Evolutionary conservation across 352 stramenopile species (phyloP).

Genomic region (Phytophthora lateralis): DNA sequence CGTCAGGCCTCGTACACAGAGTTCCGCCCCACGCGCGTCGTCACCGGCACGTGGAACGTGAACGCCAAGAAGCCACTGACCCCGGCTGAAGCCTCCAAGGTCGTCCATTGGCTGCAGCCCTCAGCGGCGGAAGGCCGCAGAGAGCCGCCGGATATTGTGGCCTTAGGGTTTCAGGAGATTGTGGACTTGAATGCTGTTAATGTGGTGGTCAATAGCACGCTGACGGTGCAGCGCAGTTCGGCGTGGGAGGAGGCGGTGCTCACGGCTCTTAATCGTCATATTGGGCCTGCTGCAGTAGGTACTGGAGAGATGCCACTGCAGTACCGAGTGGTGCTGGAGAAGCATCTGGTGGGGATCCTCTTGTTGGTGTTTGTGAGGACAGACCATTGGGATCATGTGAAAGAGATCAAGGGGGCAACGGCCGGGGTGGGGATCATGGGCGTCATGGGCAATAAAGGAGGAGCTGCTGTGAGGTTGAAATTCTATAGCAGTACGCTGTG

Average conservation of each 20-base stretch:
- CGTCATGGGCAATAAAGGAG: conserved; percentile 99
- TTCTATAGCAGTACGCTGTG: conserved; percentile 99
- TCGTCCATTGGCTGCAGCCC: conserved; percentile 73
- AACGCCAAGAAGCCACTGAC: conserved; percentile 98
- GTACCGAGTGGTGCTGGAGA: conserved; percentile 85
- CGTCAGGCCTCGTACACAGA: conserved; percentile 72
- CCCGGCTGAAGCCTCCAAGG: conserved; percentile 47
- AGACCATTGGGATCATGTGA: conserved; percentile 73
- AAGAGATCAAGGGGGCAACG: conserved; percentile 89
- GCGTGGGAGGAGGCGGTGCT: conserved; percentile 93
- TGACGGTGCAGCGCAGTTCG: conserved; percentile 90
- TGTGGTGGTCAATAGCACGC: conserved; percentile 96
- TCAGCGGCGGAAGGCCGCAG: conserved; percentile 7
- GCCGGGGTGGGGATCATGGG: conserved; percentile 98
- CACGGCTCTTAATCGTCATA: conserved; percentile 87
- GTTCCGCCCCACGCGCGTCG: conserved; percentile 59
- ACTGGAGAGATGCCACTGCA: conserved; percentile 30
- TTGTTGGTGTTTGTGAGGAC: conserved; percentile 95
- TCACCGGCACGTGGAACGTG: conserved; percentile 98
- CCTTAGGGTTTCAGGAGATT: conserved; percentile 97
- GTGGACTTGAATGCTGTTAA: conserved; percentile 99
- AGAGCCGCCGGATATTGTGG: conserved; percentile 63
- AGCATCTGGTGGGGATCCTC: conserved; percentile 97
- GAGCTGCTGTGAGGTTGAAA: conserved; percentile 93
- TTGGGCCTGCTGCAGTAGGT: conserved; percentile 24